A percentile compares a stretch with the other conserved stretches of the same genome.
Evolutionary conservation across 1,284 basidiomycete genomes (phyloP).

Genomic region (Leccinum ponderosum): DNA sequence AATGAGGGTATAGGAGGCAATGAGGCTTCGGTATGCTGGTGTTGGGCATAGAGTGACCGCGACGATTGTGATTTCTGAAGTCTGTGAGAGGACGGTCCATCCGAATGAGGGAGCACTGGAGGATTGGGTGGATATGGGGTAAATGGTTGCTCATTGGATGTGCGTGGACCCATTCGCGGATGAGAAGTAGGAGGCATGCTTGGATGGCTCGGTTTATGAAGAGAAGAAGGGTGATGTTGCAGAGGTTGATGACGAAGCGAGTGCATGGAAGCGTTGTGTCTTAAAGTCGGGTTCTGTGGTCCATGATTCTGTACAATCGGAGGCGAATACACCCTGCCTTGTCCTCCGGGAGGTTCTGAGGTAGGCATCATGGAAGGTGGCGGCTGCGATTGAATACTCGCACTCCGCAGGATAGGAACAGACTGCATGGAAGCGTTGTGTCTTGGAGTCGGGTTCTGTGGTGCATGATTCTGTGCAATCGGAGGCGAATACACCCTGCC

Average conservation of each 20-base stretch:
- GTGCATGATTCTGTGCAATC: constrained; percentile 8
- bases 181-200: constrained; percentile 4
- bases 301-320: constrained; percentile 10
- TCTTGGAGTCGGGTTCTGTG: constrained; percentile 13
- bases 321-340: constrained; percentile 17
- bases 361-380: constrained; percentile 18
- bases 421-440: constrained; percentile 30
- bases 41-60: constrained; percentile 58
- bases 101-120: constrained; percentile 6
- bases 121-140: constrained; percentile 8
- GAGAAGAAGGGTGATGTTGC: constrained; percentile 32
- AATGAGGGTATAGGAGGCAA: constrained; percentile 52
- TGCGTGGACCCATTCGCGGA: constrained; percentile 4
- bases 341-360: constrained; percentile 15
- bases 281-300: constrained; percentile 11
- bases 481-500: constrained; percentile 20
- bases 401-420: constrained; percentile 34
- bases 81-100: constrained; percentile 37
- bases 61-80: constrained; percentile 62
- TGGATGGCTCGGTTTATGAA: constrained; percentile 12
- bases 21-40: constrained; percentile 39
- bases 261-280: constrained; percentile 28
- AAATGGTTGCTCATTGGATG: constrained; percentile 11
- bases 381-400: constrained; percentile 37
- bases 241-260: constrained; percentile 28